A percentile compares a stretch with the other conserved stretches of the same genome.
phyloP scores from a whole-genome alignment of 164 flowering plant genomes.

The Brasenia schreberi region DNA sequence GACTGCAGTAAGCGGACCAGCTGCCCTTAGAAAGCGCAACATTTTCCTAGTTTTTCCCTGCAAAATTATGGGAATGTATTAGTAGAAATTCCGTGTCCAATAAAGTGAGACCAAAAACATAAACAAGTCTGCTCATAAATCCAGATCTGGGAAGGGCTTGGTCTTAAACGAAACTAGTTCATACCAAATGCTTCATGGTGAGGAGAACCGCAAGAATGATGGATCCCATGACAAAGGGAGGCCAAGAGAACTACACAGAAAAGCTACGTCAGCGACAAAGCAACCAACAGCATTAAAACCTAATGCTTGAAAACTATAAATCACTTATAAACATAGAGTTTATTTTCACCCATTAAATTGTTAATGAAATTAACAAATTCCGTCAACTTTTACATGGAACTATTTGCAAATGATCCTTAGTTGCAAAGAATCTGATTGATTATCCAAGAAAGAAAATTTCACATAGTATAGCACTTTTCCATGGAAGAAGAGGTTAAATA shows the following conservation, averaged over 20 bases:
- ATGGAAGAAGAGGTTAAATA: too few species aligned
- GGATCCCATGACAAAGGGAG: constrained; percentile 89
- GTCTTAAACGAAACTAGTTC: background rate
- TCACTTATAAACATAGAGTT: too few species aligned
- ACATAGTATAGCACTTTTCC: too few species aligned
- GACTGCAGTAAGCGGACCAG: constrained; percentile 90
- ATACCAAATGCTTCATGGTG: constrained; percentile 90
- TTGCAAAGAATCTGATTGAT: too few species aligned
- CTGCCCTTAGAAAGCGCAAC: constrained; percentile 68
- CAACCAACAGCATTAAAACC: background rate
- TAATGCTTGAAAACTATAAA: too few species aligned
- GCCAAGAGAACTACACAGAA: constrained; percentile 80
- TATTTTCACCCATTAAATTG: too few species aligned
- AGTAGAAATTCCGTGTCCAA: background rate
- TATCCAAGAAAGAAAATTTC: too few species aligned
- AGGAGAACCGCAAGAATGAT: constrained; percentile 57
- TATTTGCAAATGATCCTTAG: too few species aligned
- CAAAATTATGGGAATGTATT: background rate
- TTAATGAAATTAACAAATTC: too few species aligned
- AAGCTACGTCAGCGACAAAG: constrained; percentile 20
- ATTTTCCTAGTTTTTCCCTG: constrained; percentile 79
- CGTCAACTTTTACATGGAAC: too few species aligned
- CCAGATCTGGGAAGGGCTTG: background rate
- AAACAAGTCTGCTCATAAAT: background rate
- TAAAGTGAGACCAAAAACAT: background rate